Evolutionary conservation across 2,329 filamentous ascomycete species (phyloP).

Genomic region (Aureobasidium sp.): DNA sequence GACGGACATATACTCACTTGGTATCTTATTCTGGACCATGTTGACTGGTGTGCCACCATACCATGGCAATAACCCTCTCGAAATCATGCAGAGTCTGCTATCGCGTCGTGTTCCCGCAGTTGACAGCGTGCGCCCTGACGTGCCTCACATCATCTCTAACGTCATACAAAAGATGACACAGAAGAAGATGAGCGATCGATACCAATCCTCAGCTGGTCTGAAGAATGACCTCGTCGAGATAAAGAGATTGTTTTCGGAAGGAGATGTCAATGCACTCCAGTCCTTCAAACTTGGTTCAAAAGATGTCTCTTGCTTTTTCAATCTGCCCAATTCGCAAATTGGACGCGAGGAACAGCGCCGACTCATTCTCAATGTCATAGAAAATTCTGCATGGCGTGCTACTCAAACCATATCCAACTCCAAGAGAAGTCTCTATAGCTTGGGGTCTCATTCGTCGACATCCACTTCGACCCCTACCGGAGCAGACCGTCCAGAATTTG

Average conservation of each 20-base stretch:
- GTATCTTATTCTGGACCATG: constrained; percentile 81
- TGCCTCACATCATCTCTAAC: constrained; percentile 72
- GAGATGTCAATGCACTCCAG: constrained; percentile 63
- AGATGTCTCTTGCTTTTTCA: constrained; percentile 88
- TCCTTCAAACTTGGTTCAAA: constrained; percentile 72
- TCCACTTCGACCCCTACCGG: constrained; percentile 22
- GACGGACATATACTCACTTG: constrained; percentile 89
- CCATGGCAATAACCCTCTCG: constrained; percentile 70
- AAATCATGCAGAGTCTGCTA: constrained; percentile 86
- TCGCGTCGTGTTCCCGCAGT: constrained; percentile 70
- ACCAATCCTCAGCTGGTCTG: constrained; percentile 80
- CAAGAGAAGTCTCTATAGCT: constrained; percentile 38
- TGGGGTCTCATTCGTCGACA: constrained; percentile 41
- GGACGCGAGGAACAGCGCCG: constrained; percentile 68
- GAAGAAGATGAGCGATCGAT: constrained; percentile 79
- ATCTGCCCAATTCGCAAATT: constrained; percentile 73
- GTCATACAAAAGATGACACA: constrained; percentile 91
- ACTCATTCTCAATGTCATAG: constrained; percentile 65
- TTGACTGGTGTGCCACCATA: constrained; percentile 75
- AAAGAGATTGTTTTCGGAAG: constrained; percentile 66
- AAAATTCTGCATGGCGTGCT: constrained; percentile 65
- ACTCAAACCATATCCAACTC: constrained; percentile 26
- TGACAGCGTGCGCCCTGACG: constrained; percentile 68
- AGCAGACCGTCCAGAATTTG: constrained; percentile 25
- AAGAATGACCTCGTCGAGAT: constrained; percentile 73